Conservation (phyloP, 2,329 filamentous ascomycete species). For the Aureobasidium pullulans region DNA sequence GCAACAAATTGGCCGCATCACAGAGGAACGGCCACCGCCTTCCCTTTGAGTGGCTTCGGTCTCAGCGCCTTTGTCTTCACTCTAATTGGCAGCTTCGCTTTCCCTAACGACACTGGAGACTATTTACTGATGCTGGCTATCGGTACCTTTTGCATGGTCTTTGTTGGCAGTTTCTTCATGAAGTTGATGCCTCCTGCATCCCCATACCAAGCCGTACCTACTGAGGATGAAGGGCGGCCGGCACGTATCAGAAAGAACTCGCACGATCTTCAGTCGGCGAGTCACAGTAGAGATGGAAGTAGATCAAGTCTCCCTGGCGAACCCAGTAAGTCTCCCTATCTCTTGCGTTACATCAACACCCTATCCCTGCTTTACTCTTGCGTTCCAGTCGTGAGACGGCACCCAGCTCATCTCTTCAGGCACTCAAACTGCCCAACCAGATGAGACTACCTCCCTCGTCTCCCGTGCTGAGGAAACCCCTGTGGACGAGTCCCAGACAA, state of each 20-base stretch:
- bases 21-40: conserved; percentile 87
- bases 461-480: conserved; percentile 50
- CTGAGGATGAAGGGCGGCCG: conserved; percentile 37
- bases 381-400: not conserved
- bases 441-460: conserved; percentile 77
- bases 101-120: conserved; percentile 73
- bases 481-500: conserved; percentile 42
- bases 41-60: conserved; percentile 87
- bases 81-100: conserved; percentile 64
- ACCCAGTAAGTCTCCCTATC: conserved; percentile 52
- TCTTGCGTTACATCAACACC: not conserved
- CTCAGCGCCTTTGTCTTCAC: conserved; percentile 97
- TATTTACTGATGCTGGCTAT: conserved; percentile 74
- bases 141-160: conserved; percentile 69
- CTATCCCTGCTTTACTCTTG: not conserved
- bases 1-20: conserved; percentile 88
- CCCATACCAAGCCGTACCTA: conserved; percentile 51
- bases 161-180: conserved; percentile 78
- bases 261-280: conserved; percentile 36
- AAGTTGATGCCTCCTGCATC: conserved; percentile 58
- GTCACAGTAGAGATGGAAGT: conserved; percentile 35
- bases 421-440: conserved; percentile 35
- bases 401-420: conserved; percentile 14
- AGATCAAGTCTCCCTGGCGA: conserved; percentile 39
- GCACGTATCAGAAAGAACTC: conserved; percentile 37